These are phyloP conservation scores for Clavispora santaluciae DNA, from an alignment of 805 yeast genomes.

Conservation along the genomic window DNA sequence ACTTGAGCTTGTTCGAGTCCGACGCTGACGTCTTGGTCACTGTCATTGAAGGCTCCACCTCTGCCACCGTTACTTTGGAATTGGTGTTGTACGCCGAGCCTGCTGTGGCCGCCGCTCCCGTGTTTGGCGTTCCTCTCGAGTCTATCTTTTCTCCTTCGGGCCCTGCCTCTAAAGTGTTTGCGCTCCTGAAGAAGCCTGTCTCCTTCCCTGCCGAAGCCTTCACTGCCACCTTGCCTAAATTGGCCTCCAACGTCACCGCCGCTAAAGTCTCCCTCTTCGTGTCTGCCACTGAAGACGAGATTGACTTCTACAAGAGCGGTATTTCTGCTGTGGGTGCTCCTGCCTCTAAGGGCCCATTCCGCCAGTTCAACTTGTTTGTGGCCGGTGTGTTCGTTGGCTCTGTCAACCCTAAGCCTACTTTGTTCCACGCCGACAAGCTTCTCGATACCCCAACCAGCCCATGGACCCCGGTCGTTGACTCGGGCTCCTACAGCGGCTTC, in stretches of 20 bases:
- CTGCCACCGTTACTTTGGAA: constrained; percentile 17
- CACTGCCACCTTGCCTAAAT: constrained; percentile 17
- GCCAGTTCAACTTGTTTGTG: constrained; percentile 22
- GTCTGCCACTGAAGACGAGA: constrained; percentile 24
- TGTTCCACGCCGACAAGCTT: constrained; percentile 21
- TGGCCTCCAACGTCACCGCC: constrained; percentile 17
- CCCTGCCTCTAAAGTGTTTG: constrained; percentile 19
- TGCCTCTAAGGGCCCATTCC: constrained; percentile 17
- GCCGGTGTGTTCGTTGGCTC: constrained; percentile 18
- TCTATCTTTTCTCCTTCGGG: constrained; percentile 15
- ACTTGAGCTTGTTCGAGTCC: constrained; percentile 15
- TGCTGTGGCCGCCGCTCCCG: constrained; percentile 2
- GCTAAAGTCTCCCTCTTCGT: constrained; percentile 23
- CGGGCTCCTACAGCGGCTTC: constrained; percentile 23
- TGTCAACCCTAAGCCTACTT: constrained; percentile 24
- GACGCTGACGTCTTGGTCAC: constrained; percentile 11
- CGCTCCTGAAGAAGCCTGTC: constrained; percentile 19
- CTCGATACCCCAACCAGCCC: constrained; percentile 8
- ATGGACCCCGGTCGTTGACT: constrained; percentile 24
- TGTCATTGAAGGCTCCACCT: constrained; percentile 17
- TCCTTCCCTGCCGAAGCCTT: constrained; percentile 17
- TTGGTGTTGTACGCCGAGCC: constrained; percentile 19
- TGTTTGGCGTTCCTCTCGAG: constrained; percentile 4
- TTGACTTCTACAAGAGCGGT: constrained; percentile 17
- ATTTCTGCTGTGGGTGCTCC: constrained; percentile 3